Base-by-base conservation (phyloP, 2,329 filamentous ascomycete species). In the Mycosphaerella sp. region DNA sequence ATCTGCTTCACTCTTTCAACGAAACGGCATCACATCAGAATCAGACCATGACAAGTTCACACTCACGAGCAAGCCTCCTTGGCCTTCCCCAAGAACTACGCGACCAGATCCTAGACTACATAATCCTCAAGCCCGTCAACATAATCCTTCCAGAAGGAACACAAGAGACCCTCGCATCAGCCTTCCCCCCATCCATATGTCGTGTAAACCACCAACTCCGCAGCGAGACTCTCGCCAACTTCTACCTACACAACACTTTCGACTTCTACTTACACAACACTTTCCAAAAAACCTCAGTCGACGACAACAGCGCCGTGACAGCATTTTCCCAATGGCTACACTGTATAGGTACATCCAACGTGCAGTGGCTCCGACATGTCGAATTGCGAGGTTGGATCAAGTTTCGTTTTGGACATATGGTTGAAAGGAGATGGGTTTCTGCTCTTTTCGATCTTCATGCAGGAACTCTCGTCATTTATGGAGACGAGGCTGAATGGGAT, bases 181-280 rank as follows among this genome's bases (percentile, higher is more conserved):
- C 60, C 39, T 49, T 32, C 9, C 56, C 59, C 35, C 61, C 62
- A 7, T 14, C 57, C 6, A 49, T 62, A 14, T 55, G 56, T 35
- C 21, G 44, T 10, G 57, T 61, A 13, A 58, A 53, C 42, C 50
- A 45, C 2, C 62, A 63, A 36, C 21, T 63, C 8, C 55, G 62
- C 6, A 30, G 37, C 9, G 62, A 63, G 39, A 47, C 54, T 12
- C 51, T 64, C 8, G 49, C 59, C 2, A 42, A 44, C 1, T 63
- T 63, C 57, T 64, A 63, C 51, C 47, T 55, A 10, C 50, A 14
- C 36, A 64, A 63, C 48, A 48, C 50, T 1, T 64, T 64, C 46
- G 2, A 39, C 8, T 6, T 37, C 57, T 64, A 63, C 51, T 47
- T 55, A 10, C 50, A 14, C 36, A 64, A 63, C 48, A 48, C 49